These are phyloP conservation scores for Fraxinus dipetala DNA, from an alignment of 305 asterid genomes.

Conservation along the genomic window DNA sequence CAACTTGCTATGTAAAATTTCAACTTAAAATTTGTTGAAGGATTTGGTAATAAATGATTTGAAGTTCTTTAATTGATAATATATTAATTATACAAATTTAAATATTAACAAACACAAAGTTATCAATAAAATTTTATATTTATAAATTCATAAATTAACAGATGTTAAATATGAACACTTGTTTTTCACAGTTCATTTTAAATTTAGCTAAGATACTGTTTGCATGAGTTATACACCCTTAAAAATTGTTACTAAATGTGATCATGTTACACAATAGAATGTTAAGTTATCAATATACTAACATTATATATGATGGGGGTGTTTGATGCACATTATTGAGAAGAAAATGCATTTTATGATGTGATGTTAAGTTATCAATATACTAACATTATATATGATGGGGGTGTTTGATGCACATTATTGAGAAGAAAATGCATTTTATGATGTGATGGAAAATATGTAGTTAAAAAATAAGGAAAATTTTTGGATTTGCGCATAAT, in stretches of 20 bases:
- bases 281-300: neutral
- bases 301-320: neutral
- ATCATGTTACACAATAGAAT: neutral
- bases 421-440: too few species aligned
- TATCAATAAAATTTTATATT: neutral
- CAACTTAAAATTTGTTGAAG: neutral
- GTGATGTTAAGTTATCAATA: neutral
- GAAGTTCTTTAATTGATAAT: neutral
- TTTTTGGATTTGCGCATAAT: too few species aligned
- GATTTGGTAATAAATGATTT: neutral
- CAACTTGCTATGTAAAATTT: neutral
- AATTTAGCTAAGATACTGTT: neutral
- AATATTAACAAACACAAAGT: neutral
- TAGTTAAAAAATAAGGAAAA: too few species aligned
- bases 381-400: neutral
- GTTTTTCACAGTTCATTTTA: neutral
- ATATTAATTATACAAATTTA: neutral
- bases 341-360: too few species aligned
- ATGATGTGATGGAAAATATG: too few species aligned
- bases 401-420: too few species aligned
- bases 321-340: too few species aligned
- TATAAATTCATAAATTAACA: neutral
- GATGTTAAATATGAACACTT: neutral
- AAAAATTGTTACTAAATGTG: neutral
- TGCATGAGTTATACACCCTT: neutral